These are phyloP conservation scores for Scolecobasidium constrictum DNA, from an alignment of 2,329 filamentous ascomycete species.

Conservation along the genomic window DNA sequence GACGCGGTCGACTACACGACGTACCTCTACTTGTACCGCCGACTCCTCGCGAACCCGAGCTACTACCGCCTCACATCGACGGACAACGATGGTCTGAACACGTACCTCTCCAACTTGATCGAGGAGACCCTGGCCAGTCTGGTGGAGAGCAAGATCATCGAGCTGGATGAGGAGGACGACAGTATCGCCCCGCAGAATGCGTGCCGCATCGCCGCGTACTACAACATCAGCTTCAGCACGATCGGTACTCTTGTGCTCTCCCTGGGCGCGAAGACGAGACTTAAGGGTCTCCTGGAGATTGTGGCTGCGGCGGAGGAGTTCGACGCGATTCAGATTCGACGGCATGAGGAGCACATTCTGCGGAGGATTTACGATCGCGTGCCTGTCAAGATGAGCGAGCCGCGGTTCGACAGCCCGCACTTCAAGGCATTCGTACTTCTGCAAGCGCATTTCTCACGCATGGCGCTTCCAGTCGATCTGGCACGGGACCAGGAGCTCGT, in stretches of 20 bases:
- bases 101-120: constrained; percentile 86
- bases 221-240: constrained; percentile 98
- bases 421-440: constrained; percentile 98
- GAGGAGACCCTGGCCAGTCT: constrained; percentile 88
- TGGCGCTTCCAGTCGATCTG: constrained; percentile 91
- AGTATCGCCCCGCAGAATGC: constrained; percentile 82
- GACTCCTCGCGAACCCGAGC: constrained; percentile 87
- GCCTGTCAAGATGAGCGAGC: constrained; percentile 88
- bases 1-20: constrained; percentile 98
- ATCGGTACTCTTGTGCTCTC: constrained; percentile 98
- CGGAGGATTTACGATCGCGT: constrained; percentile 88
- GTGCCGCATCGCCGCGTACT: constrained; percentile 97
- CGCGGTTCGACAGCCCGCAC: constrained; percentile 82
- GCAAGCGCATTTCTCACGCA: constrained; percentile 92
- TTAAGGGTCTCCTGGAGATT: constrained; percentile 95
- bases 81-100: constrained; percentile 85
- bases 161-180: constrained; percentile 82
- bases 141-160: constrained; percentile 86
- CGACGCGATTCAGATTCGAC: constrained; percentile 84
- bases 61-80: constrained; percentile 87
- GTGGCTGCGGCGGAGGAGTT: constrained; percentile 96
- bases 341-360: constrained; percentile 81
- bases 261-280: constrained; percentile 75
- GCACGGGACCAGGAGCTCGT: constrained; percentile 92
- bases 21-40: constrained; percentile 96